These are phyloP conservation scores for Stachybotrys chlorohalonatus DNA, from an alignment of 2,329 filamentous ascomycete species.

Conservation along the genomic window DNA sequence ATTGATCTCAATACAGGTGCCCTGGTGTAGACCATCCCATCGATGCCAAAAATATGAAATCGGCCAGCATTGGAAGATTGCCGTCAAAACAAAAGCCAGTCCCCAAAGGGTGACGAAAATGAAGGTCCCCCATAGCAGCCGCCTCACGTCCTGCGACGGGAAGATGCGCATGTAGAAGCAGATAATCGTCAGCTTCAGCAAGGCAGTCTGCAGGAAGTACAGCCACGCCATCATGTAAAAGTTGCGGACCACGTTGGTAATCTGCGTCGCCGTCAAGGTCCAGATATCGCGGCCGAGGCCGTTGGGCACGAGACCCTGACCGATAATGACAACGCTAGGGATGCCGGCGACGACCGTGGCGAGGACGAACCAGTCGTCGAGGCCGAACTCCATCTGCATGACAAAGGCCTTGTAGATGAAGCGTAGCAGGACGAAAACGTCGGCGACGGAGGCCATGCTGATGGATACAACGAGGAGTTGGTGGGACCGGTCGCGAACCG, in stretches of 20 bases:
- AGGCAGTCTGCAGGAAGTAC: conserved; percentile 32
- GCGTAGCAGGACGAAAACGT: conserved; percentile 26
- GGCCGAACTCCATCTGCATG: conserved; percentile 18
- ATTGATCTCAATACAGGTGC: conserved; percentile 35
- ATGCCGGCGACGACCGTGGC: conserved; percentile 15
- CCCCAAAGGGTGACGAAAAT: conserved; percentile 24
- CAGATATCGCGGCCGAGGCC: conserved; percentile 37
- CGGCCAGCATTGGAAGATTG: conserved; percentile 37
- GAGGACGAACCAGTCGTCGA: conserved; percentile 26
- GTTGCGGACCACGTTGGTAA: conserved; percentile 29
- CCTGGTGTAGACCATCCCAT: conserved; percentile 38
- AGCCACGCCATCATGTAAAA: conserved; percentile 28
- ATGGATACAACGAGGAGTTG: conserved; percentile 20
- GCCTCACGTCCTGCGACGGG: conserved; percentile 21
- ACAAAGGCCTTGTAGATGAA: conserved; percentile 22
- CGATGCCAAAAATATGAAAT: conserved; percentile 37
- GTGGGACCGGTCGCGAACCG: conserved; percentile 16
- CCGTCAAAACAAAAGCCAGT: conserved; percentile 26
- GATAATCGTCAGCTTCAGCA: conserved; percentile 38
- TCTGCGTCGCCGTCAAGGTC: conserved; percentile 26
- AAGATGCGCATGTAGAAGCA: conserved; percentile 44
- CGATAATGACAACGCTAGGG: conserved; percentile 18
- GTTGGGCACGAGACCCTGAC: conserved; percentile 16
- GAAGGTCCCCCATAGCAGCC: conserved; percentile 27
- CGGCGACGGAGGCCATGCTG: conserved; percentile 22